phyloP scores from a whole-genome alignment of 805 yeast species.

The Metschnikowia kofuensis region DNA sequence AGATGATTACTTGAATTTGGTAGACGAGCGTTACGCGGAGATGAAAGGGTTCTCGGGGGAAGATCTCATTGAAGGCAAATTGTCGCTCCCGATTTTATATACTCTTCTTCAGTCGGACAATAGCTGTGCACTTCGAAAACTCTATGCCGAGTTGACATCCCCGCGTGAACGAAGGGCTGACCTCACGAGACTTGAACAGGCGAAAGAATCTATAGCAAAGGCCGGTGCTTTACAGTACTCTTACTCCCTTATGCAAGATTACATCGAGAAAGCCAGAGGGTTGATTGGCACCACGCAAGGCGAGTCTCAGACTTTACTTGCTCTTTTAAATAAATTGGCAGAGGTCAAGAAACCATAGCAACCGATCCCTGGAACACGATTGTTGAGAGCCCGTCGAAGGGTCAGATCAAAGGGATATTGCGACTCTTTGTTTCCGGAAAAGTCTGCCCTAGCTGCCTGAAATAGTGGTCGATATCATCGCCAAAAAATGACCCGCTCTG shows the following conservation, averaged over 20 bases:
- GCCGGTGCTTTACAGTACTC: constrained; percentile 28
- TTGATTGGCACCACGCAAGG: not conserved
- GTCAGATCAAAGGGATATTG: constrained; percentile 3
- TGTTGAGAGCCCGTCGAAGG: not conserved
- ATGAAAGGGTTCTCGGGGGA: constrained; percentile 74
- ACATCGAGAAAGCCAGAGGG: constrained; percentile 19
- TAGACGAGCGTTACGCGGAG: constrained; percentile 46
- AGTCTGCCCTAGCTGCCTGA: constrained; percentile 16
- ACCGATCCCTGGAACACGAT: not conserved
- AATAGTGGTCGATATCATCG: constrained; percentile 25
- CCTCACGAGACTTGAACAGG: constrained; percentile 9
- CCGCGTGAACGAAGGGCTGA: constrained; percentile 13
- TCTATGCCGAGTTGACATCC: constrained; percentile 18
- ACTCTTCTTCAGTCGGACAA: constrained; percentile 9
- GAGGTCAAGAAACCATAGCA: constrained; percentile 1
- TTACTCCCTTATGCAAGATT: constrained; percentile 20
- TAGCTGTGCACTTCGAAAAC: constrained; percentile 21
- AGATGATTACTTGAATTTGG: constrained; percentile 78
- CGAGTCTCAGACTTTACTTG: not conserved
- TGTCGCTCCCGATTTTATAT: constrained; percentile 82
- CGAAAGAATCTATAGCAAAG: constrained; percentile 4
- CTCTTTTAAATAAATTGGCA: constrained; percentile 1
- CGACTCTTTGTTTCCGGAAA: not conserved
- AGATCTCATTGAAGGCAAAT: constrained; percentile 86
- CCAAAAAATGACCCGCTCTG: constrained; percentile 9